Conservation (phyloP, 768 basidiomycete species). For the Sarcodon sp. region DNA sequence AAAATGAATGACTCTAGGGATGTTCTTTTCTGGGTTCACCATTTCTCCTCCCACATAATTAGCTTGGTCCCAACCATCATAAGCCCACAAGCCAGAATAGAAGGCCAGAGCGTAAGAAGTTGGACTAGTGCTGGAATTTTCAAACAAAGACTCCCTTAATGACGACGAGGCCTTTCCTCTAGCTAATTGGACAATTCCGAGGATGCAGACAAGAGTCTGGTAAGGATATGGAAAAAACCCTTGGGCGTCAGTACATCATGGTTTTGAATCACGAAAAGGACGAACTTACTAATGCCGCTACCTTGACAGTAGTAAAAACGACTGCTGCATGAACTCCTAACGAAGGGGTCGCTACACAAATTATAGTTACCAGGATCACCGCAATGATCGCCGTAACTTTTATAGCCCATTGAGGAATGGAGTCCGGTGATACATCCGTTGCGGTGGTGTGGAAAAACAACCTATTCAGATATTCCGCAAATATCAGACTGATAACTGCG, state of each 20-base stretch:
- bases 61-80: conserved; percentile 92
- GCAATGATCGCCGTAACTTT: conserved; percentile 75
- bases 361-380: conserved; percentile 54
- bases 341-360: conserved; percentile 70
- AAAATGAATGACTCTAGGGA: conserved; percentile 81
- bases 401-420: conserved; percentile 83
- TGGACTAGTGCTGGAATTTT: conserved; percentile 62
- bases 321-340: conserved; percentile 75
- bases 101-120: conserved; percentile 86
- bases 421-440: conserved; percentile 58
- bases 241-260: too few relatives aligned
- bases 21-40: conserved; percentile 66
- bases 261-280: too few relatives aligned
- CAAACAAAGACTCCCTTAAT: conserved; percentile 56
- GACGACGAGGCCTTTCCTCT: conserved; percentile 62
- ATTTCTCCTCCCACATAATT: conserved; percentile 92
- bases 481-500: conserved; percentile 83
- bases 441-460: conserved; percentile 71
- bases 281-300: conserved; percentile 48
- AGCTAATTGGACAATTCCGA: conserved; percentile 69
- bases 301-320: conserved; percentile 84
- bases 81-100: conserved; percentile 93
- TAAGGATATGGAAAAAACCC: too few relatives aligned
- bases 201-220: conserved; percentile 38
- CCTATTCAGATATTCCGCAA: conserved; percentile 86